A percentile compares a stretch with the other conserved stretches of the same genome.
These are phyloP conservation scores for Trebouxiophyceae sp. DNA, from an alignment of 163 green algal species.

Conservation along the genomic window DNA sequence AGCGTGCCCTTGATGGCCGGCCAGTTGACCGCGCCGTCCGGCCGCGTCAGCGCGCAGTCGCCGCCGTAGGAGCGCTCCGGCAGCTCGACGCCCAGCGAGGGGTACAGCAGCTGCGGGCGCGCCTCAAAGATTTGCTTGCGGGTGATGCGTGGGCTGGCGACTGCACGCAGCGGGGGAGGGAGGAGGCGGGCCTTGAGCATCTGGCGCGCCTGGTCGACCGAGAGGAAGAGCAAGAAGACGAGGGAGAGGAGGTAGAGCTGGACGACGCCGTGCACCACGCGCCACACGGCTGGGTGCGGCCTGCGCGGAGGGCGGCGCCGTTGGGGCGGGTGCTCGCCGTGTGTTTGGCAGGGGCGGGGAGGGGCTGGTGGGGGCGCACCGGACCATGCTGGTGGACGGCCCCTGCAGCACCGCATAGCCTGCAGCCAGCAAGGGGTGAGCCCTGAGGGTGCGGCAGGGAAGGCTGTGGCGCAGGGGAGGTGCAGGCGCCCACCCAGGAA, in stretches of 20 bases:
- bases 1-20: conserved; percentile 58
- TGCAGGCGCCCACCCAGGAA: conserved; percentile 28
- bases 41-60: conserved; percentile 68
- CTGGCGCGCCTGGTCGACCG: conserved; percentile 55
- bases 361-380: too few relatives aligned
- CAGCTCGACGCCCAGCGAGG: conserved; percentile 66
- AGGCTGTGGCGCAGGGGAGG: not conserved
- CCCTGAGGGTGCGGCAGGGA: too few relatives aligned
- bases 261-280: conserved; percentile 68
- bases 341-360: too few relatives aligned
- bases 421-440: conserved; percentile 18
- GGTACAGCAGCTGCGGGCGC: conserved; percentile 45
- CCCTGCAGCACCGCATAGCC: conserved; percentile 70
- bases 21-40: conserved; percentile 44
- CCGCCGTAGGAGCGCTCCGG: conserved; percentile 61
- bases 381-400: conserved; percentile 61
- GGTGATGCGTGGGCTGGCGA: too few relatives aligned
- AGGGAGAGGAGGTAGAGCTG: conserved; percentile 78
- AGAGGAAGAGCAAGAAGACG: conserved; percentile 82
- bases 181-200: conserved; percentile 38
- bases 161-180: not conserved
- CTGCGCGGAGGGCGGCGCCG: not conserved
- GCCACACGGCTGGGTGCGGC: conserved; percentile 84
- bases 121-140: not conserved
- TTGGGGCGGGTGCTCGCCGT: too few relatives aligned